Conservation (phyloP, 1,284 basidiomycete genomes). For the Amylostereum areolatum region DNA sequence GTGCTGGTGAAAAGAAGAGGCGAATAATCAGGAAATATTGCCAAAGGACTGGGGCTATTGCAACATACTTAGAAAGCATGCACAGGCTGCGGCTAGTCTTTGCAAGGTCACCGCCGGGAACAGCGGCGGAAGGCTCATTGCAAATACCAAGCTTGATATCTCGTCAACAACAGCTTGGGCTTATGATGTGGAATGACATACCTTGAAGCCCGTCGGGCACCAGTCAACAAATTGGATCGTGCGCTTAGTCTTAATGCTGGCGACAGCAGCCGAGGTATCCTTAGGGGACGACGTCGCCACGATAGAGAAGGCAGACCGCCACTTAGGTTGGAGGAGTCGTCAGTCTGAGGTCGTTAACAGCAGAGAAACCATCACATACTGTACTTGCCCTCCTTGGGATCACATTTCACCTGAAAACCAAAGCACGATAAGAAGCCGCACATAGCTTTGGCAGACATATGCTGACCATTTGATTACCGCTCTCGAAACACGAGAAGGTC, state of each 20-base stretch:
- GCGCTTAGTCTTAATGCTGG: conserved; percentile 93
- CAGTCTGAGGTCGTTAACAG: conserved; percentile 2
- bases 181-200: conserved; percentile 42
- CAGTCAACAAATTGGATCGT: conserved; percentile 98
- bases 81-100: conserved; percentile 92
- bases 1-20: conserved; percentile 46
- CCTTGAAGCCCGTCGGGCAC: conserved; percentile 98
- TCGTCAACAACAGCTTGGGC: conserved; percentile 15
- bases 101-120: conserved; percentile 93
- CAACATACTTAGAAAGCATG: conserved; percentile 82
- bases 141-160: conserved; percentile 79
- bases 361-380: conserved; percentile 45
- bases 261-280: conserved; percentile 92
- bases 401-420: conserved; percentile 77
- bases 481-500: conserved; percentile 98
- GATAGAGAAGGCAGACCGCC: conserved; percentile 87
- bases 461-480: conserved; percentile 91
- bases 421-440: conserved; percentile 8
- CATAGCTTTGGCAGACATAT: background rate
- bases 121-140: conserved; percentile 88
- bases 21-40: background rate
- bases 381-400: conserved; percentile 95
- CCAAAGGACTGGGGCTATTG: background rate
- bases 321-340: conserved; percentile 32
- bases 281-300: conserved; percentile 98